phyloP scores from a whole-genome alignment of 1,284 basidiomycete genomes.

The Quambalaria eucalypti region DNA sequence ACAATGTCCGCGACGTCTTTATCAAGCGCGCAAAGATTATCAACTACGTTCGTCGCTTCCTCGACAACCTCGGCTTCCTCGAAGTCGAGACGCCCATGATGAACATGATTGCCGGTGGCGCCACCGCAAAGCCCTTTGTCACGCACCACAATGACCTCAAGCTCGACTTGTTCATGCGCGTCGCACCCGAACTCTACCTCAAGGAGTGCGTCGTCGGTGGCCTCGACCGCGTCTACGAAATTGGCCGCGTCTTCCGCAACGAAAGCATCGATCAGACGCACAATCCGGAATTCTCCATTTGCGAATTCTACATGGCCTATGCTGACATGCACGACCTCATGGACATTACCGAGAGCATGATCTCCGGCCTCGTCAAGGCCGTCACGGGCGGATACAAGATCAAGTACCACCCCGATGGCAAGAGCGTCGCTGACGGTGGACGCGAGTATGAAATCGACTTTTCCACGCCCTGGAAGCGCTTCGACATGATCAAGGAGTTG shows the following conservation, averaged over 20 bases:
- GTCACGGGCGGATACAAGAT: slow-evolving; percentile 77
- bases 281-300: slow-evolving; percentile 61
- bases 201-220: slow-evolving; percentile 97
- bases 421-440: slow-evolving; percentile 56
- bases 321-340: slow-evolving; percentile 98
- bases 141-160: slow-evolving; percentile 98
- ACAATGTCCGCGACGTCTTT: slow-evolving; percentile 81
- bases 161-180: slow-evolving; percentile 93
- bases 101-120: slow-evolving; percentile 90
- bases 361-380: slow-evolving; percentile 84
- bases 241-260: slow-evolving; percentile 95
- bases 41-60: slow-evolving; percentile 58
- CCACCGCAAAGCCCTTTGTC: slow-evolving; percentile 95
- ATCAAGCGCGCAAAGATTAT: slow-evolving; percentile 60
- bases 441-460: slow-evolving; percentile 75
- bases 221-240: slow-evolving; percentile 94
- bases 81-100: slow-evolving; percentile 99
- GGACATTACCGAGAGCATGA: slow-evolving; percentile 87
- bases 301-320: slow-evolving; percentile 99
- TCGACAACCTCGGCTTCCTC: slow-evolving; percentile 88
- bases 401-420: slow-evolving; percentile 84
- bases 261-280: slow-evolving; percentile 92
- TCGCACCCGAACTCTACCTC: slow-evolving; percentile 95
- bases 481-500: slow-evolving; percentile 89
- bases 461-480: slow-evolving; percentile 92